Base-by-base conservation (phyloP, 2,329 filamentous ascomycete species). In the Penicillium sp. region DNA sequence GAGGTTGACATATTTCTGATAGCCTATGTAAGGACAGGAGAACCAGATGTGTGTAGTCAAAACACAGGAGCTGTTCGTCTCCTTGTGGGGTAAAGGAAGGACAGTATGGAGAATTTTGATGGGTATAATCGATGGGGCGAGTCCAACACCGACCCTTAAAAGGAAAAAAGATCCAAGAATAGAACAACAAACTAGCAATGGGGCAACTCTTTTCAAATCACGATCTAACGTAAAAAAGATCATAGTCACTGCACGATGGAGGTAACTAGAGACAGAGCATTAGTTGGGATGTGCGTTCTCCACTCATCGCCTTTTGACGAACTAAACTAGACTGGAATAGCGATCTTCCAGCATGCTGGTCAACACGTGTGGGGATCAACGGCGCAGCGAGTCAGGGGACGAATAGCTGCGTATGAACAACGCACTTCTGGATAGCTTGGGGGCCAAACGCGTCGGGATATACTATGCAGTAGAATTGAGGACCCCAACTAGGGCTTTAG, bases 1-100 rank as follows among this genome's bases (percentile, higher is more conserved):
- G 62, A n/a, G 48, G 53, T 48, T 29, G 67, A 47, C 67, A 68
- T 68, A 2, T 34, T 49, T 27, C 16, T 25, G 29, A 7, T 27
- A 5, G 16, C 10, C 7, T 19, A n/a, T 19, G 15, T 10, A 34
- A 44, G 5, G 16, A 29, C 31, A 41, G 21, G 15, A 40, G 15
- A 15, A 19, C 9, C 13, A 16, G 5, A 25, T 11, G 47, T 8
- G 21, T 23, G 21, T 21, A 41, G 10, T 16, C 2, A 31, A 15
- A 31, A 8, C n/a, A 29, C 23, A 29, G 25, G 36, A 23, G 19
- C 16, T 15, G n/a, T 23, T 23, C 38, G 19, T 48, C 15, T 48
- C 45, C 31, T 36, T 27, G 39, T 27, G 7, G 40, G n/a, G 16
- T 10, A 21, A n/a, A 21, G 33, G 19, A 40, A 40, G 8, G 19